Evolutionary conservation across 371 early-diverging fungal species (phyloP).

Genomic region (Cladochytrium tenue): DNA sequence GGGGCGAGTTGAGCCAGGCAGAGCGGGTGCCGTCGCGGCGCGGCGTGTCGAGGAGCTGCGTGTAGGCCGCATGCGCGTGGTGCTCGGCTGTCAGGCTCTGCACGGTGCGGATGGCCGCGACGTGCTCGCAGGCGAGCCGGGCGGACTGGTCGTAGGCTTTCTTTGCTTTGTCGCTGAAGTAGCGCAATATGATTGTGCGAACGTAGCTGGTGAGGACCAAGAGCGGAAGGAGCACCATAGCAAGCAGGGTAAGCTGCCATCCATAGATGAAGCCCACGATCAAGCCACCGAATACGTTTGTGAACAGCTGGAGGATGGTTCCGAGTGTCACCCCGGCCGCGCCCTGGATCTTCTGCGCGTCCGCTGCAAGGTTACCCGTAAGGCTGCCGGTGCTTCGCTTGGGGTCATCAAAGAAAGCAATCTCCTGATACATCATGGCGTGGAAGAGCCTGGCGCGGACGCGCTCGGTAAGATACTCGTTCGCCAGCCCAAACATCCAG

Average conservation of each 20-base stretch:
- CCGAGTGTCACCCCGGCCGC: constrained; percentile 30
- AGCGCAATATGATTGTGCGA: constrained; percentile 15
- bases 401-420: constrained; percentile 80
- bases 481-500: constrained; percentile 8
- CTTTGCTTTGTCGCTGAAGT: constrained; percentile 32
- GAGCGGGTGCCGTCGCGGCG: constrained; percentile 30
- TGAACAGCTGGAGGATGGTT: constrained; percentile 15
- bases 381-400: constrained; percentile 79
- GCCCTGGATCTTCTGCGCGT: constrained; percentile 70
- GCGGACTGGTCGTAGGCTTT: constrained; percentile 58
- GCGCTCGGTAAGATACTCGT: constrained; percentile 50
- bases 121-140: constrained; percentile 79
- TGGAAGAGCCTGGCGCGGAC: constrained; percentile 60
- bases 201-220: constrained; percentile 14
- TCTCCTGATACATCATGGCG: constrained; percentile 74
- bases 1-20: constrained; percentile 33
- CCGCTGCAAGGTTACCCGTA: constrained; percentile 76
- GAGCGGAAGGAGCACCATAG: constrained; percentile 27
- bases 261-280: constrained; percentile 32
- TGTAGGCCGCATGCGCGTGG: constrained; percentile 22
- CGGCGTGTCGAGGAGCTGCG: constrained; percentile 27
- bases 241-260: constrained; percentile 38
- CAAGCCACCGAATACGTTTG: constrained; percentile 31
- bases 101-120: constrained; percentile 85
- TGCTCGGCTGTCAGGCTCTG: constrained; percentile 73